These are phyloP conservation scores for Phialemoniopsis sp. DNA, from an alignment of 2,329 filamentous ascomycete species.

Conservation along the genomic window DNA sequence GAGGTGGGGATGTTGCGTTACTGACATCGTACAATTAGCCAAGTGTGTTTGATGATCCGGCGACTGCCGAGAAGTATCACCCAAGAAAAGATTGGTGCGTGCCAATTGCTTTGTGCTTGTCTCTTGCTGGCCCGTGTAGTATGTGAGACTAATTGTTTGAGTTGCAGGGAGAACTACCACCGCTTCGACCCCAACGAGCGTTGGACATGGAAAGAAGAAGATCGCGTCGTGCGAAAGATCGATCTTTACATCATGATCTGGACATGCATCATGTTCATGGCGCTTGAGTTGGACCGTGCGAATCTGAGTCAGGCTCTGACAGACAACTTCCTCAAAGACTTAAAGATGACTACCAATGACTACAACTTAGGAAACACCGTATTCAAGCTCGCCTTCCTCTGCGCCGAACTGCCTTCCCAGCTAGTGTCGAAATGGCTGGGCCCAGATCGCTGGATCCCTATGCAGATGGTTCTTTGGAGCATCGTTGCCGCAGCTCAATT, in stretches of 20 bases:
- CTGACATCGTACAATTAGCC: no score
- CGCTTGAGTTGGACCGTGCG: constrained; percentile 44
- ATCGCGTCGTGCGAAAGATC: constrained; percentile 38
- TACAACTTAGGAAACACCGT: constrained; percentile 46
- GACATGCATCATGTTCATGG: constrained; percentile 44
- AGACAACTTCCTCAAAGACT: constrained; percentile 40
- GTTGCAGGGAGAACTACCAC: constrained; percentile 32
- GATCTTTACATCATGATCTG: constrained; percentile 36
- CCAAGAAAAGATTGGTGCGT: no score
- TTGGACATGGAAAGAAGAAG: constrained; percentile 36
- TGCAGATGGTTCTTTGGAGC: constrained; percentile 54
- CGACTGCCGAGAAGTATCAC: no score
- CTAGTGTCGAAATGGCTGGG: constrained; percentile 54
- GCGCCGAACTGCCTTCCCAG: constrained; percentile 57
- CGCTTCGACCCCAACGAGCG: constrained; percentile 40
- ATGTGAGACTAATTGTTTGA: no score
- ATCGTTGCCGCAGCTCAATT: constrained; percentile 45
- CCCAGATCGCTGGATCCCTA: constrained; percentile 56
- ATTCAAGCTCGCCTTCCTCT: constrained; percentile 45
- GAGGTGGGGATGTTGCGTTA: no score
- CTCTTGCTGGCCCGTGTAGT: no score
- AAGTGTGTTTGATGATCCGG: no score
- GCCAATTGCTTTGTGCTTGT: no score
- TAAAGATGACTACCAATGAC: constrained; percentile 37
- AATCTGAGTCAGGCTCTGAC: constrained; percentile 43